Evolutionary conservation across 495 filamentous ascomycete genomes (phyloP).

Genomic region (Penicillium samsonianum): DNA sequence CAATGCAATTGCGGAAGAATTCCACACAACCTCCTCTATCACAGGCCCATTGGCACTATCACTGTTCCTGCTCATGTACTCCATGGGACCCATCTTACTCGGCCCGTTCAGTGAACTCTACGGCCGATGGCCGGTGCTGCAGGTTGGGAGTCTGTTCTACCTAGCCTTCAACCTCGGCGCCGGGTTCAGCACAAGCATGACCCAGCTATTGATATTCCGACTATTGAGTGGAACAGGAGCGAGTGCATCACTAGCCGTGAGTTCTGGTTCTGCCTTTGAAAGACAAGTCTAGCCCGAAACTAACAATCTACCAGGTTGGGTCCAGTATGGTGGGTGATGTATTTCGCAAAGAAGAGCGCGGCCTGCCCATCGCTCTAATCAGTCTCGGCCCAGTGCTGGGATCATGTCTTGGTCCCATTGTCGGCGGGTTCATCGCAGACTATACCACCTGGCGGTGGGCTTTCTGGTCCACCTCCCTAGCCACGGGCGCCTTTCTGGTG

Average conservation of each 20-base stretch:
- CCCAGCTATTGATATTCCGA: conserved; percentile 47
- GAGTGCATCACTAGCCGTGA: conserved; percentile 30
- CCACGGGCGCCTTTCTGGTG: conserved; percentile 53
- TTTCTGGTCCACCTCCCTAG: conserved; percentile 55
- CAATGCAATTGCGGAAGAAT: conserved; percentile 51
- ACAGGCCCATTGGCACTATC: conserved; percentile 54
- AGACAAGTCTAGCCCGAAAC: neutral
- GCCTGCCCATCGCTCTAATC: conserved; percentile 58
- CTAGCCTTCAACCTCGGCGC: conserved; percentile 56
- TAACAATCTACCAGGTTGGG: conserved; percentile 4
- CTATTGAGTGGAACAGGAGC: conserved; percentile 7
- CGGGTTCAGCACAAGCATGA: conserved; percentile 49
- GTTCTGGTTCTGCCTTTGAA: neutral
- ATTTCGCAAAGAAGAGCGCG: conserved; percentile 56
- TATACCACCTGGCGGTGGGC: conserved; percentile 40
- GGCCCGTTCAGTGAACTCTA: conserved; percentile 62
- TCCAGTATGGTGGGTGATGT: conserved; percentile 50
- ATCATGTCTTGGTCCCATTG: conserved; percentile 56
- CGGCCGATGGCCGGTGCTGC: conserved; percentile 54
- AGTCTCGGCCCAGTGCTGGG: conserved; percentile 54
- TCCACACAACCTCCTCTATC: conserved; percentile 50
- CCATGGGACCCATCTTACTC: conserved; percentile 51
- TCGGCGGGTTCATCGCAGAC: conserved; percentile 57
- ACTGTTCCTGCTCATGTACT: conserved; percentile 48
- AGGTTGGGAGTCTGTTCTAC: conserved; percentile 53